Evolutionary conservation across 1,139 yeast species (phyloP), one percentile per base, ranked within the genome.

Genomic region (Yamadazyma conglobata): DNA sequence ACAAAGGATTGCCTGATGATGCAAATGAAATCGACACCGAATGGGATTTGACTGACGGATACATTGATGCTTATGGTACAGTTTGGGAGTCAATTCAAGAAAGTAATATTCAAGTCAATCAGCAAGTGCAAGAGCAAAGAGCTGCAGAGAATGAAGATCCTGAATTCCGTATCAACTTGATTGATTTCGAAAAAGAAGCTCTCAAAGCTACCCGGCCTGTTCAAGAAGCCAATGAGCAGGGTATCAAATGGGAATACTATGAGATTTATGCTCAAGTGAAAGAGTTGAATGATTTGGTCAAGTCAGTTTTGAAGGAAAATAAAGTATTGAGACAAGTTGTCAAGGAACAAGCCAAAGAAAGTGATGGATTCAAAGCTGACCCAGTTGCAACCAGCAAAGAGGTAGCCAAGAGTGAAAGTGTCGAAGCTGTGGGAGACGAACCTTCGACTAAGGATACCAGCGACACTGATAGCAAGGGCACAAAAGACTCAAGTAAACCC

Each of bases 11-110:
- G 12, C 63, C 83, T 0, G 95, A 86, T 52, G 96, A 87, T 56
- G 87, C 89, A 15, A 85, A 85, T 52, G 93, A 84, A 47, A 50
- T 64, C 21, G 87, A 87, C 46, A 71, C 80, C 11, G 89, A 82
- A 49, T 86, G 95, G 94, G 86, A 82, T 44, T 63, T 86, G 44
- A 73, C 82, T 7, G 95, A 86, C 53, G 95, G 95, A 0, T 86
- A 69, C 47, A 73, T 70, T 29, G 64, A 52, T 19, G 61, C 53
- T 13, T 42, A 40, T 18, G 65, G 58, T 7, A 33, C 47, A 22
- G 69, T 65, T 7, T 71, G 58, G 58, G 66, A 52, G 42, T 68
- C 53, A 19, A 71, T 57, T 35, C 65, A 55, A 38, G 66, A 54
- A 48, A 57, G 64, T 43, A 64, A 55, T 44, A 45, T 43, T 31